These are phyloP conservation scores for Zychaea mexicana DNA, from an alignment of 371 early-diverging fungal species.

Conservation along the genomic window DNA sequence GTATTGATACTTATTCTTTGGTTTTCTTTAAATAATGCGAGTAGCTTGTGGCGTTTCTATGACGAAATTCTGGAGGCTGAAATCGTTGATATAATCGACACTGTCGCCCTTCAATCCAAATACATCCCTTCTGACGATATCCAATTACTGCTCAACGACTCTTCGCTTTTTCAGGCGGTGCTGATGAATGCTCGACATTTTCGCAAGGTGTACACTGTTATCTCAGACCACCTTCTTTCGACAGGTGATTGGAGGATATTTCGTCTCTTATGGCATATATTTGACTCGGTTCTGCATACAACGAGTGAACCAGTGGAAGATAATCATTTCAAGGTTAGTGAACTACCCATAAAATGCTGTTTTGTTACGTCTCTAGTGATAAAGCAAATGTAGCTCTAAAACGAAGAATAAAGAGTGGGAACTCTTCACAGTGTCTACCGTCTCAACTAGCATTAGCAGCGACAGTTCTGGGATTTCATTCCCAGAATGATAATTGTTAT, in stretches of 20 bases:
- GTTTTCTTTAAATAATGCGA: too few relatives aligned
- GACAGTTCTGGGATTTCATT: neutral
- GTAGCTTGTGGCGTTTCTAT: neutral
- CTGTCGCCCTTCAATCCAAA: neutral
- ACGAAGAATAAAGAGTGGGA: too few relatives aligned
- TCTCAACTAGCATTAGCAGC: neutral
- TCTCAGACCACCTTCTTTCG: neutral
- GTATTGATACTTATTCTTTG: neutral
- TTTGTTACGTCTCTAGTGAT: too few relatives aligned
- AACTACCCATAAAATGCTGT: too few relatives aligned
- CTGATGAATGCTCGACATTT: neutral
- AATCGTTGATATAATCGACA: neutral
- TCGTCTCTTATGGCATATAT: neutral
- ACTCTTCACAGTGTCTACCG: too few relatives aligned
- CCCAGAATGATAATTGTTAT: neutral
- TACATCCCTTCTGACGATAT: neutral
- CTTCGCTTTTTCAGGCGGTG: neutral
- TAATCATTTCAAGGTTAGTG: neutral
- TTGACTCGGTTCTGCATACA: neutral
- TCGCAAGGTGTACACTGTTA: neutral
- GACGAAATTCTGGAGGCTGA: neutral
- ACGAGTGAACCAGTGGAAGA: neutral
- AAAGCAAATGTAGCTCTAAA: too few relatives aligned
- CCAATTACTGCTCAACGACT: neutral
- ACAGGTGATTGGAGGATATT: neutral